A percentile compares a stretch with the other conserved stretches of the same genome.
phyloP scores from a whole-genome alignment of 148 eudicot genomes.

The Diospyros kaki region DNA sequence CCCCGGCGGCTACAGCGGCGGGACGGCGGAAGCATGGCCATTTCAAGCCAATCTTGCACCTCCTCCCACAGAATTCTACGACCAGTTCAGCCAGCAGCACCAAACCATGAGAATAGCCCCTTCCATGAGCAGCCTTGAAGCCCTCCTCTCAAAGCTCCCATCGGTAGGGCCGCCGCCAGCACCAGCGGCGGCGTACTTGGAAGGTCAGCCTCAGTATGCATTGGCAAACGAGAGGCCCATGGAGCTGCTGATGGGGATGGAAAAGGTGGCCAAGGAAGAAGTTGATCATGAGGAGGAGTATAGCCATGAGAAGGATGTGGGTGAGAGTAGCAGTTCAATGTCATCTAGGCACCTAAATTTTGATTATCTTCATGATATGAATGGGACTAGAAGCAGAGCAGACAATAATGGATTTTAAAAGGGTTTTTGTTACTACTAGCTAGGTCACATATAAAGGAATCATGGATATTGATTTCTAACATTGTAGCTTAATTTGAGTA shows the following conservation, averaged over 20 bases:
- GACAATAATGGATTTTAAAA: slow-evolving; percentile 29
- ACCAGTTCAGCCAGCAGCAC: slow-evolving; percentile 30
- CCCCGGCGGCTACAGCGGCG: slow-evolving; percentile 40
- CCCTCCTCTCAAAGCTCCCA: slow-evolving; percentile 87
- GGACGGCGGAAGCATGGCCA: slow-evolving; percentile 33
- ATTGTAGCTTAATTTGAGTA: neutral
- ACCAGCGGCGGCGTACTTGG: slow-evolving; percentile 26
- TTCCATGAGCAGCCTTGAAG: slow-evolving; percentile 95
- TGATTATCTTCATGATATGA: slow-evolving; percentile 48
- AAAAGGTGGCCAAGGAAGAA: slow-evolving; percentile 53
- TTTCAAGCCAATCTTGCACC: slow-evolving; percentile 23
- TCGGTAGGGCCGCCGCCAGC: slow-evolving; percentile 56
- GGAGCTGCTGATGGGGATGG: slow-evolving; percentile 33
- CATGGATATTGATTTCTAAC: slow-evolving; percentile 3
- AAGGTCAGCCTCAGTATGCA: slow-evolving; percentile 21
- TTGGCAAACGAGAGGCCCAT: neutral
- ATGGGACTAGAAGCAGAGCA: slow-evolving; percentile 47
- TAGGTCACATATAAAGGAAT: neutral
- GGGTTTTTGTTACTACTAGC: neutral
- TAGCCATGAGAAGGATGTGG: slow-evolving; percentile 31
- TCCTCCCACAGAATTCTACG: slow-evolving; percentile 27
- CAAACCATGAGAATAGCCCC: slow-evolving; percentile 68
- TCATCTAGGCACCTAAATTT: slow-evolving; percentile 41
- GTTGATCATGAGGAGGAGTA: slow-evolving; percentile 29
- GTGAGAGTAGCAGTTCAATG: slow-evolving; percentile 54